These are phyloP conservation scores for Blastobotrys serpentis DNA, from an alignment of 1,139 yeast genomes.

Conservation along the genomic window DNA sequence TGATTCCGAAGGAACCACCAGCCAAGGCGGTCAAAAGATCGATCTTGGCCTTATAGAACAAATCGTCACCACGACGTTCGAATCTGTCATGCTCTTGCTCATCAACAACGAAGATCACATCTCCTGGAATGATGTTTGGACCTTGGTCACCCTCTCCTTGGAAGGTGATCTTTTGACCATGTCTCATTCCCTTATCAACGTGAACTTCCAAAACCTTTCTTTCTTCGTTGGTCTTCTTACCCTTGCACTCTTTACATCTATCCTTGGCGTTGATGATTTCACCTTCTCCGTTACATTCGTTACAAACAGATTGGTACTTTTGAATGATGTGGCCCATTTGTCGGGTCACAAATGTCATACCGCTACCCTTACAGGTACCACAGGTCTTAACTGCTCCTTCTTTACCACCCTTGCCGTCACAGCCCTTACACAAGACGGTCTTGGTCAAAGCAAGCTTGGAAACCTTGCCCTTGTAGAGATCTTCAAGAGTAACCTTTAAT, in stretches of 20 bases:
- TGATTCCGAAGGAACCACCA: constrained; percentile 86
- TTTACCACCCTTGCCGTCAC: constrained; percentile 97
- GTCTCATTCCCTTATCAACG: constrained; percentile 95
- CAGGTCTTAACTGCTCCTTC: constrained; percentile 88
- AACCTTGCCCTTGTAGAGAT: constrained; percentile 85
- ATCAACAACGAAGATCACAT: constrained; percentile 85
- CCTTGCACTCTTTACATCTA: constrained; percentile 83
- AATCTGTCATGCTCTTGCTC: constrained; percentile 82
- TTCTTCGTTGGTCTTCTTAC: constrained; percentile 84
- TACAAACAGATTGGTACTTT: constrained; percentile 95
- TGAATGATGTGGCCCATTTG: constrained; percentile 99
- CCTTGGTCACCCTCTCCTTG: constrained; percentile 98
- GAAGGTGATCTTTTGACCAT: constrained; percentile 89
- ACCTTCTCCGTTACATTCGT: constrained; percentile 89
- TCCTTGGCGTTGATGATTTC: constrained; percentile 85
- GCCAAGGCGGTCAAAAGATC: constrained; percentile 93
- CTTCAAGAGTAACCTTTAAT: constrained; percentile 83
- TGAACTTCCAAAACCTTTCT: constrained; percentile 93
- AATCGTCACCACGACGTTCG: constrained; percentile 87
- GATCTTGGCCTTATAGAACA: constrained; percentile 79
- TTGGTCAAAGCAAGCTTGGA: constrained; percentile 92
- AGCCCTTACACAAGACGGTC: constrained; percentile 79
- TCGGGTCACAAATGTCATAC: constrained; percentile 89
- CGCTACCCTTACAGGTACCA: constrained; percentile 82
- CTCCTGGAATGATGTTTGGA: constrained; percentile 95